Evolutionary conservation across 257 asterid genomes (phyloP).

Genomic region (Ilex asprella): DNA sequence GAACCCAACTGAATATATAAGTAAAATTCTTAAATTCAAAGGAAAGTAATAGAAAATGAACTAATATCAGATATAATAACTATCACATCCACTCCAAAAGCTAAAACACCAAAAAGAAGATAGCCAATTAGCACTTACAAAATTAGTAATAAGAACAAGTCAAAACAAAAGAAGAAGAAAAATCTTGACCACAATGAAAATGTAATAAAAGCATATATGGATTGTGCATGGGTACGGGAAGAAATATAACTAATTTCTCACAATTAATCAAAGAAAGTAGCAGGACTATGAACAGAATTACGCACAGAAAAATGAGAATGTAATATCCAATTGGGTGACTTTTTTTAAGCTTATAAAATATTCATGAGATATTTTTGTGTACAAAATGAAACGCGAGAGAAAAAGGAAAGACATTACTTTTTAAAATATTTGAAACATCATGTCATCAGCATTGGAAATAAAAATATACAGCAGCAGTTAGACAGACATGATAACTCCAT

Average conservation of each 20-base stretch:
- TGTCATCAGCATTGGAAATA: not conserved
- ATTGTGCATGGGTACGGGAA: conserved; percentile 1
- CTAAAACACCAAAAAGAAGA: conserved; percentile 8
- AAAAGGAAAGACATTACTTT: not conserved
- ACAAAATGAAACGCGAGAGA: not conserved
- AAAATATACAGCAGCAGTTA: not conserved
- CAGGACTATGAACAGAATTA: not conserved
- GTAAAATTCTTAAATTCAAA: conserved; percentile 4
- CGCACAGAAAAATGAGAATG: too few species aligned
- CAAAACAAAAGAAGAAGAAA: not conserved
- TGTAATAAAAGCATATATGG: conserved; percentile 4
- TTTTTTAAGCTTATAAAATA: too few species aligned
- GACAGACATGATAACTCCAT: conserved; percentile 1
- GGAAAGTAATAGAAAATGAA: conserved; percentile 4
- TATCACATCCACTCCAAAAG: not conserved
- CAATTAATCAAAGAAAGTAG: conserved; percentile 5
- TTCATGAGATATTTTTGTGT: not conserved
- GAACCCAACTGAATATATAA: conserved; percentile 11
- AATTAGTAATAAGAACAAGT: conserved; percentile 1
- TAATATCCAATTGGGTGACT: too few species aligned
- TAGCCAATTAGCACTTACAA: not conserved
- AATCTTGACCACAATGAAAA: conserved; percentile 2
- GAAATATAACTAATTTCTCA: not conserved
- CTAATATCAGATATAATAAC: too few species aligned
- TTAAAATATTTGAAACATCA: not conserved